A percentile compares a stretch with the other conserved stretches of the same genome.
Evolutionary conservation across 202 grass and related monocot species (phyloP).

Genomic region (Sporobolus alterniflorus): DNA sequence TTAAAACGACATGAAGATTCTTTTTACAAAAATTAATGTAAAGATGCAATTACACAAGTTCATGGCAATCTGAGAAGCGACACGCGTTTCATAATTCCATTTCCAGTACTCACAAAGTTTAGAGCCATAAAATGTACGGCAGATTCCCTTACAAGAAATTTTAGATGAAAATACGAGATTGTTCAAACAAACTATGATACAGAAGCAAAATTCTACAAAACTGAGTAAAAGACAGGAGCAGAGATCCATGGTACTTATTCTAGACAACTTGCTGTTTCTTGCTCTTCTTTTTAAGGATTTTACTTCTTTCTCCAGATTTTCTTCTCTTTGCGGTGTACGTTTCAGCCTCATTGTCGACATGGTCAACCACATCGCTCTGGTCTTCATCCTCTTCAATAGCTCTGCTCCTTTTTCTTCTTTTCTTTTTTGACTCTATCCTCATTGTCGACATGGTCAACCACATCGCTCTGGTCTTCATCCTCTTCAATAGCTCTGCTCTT

Average conservation of each 20-base stretch:
- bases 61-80: background rate
- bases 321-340: constrained; percentile 54
- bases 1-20: background rate
- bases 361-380: constrained; percentile 32
- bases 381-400: constrained; percentile 42
- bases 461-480: constrained; percentile 38
- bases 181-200: background rate
- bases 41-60: background rate
- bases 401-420: too few relatives aligned
- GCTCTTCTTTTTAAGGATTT: constrained; percentile 51
- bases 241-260: background rate
- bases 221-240: background rate
- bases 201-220: constrained; percentile 30
- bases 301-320: constrained; percentile 56
- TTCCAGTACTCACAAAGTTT: background rate
- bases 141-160: background rate
- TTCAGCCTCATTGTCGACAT: constrained; percentile 34
- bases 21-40: background rate
- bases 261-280: constrained; percentile 59
- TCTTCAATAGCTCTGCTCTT: constrained; percentile 45
- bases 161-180: background rate
- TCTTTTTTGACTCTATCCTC: too few relatives aligned
- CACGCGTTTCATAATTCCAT: background rate
- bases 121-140: background rate
- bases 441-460: constrained; percentile 22